Conservation (phyloP, 371 early-diverging fungal genomes). For the Smittium culicis region DNA sequence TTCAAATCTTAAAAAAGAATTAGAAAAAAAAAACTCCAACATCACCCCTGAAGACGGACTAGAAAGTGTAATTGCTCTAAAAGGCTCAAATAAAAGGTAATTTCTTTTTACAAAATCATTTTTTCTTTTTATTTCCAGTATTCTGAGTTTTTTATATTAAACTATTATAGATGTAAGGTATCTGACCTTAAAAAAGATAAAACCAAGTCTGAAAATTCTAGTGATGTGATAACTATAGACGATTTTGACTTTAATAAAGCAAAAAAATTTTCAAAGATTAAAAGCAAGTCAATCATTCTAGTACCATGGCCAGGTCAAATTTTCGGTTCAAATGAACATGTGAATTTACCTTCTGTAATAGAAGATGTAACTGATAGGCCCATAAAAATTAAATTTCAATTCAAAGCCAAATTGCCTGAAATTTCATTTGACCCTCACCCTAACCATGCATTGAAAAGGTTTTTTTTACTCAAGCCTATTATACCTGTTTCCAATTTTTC, state of each 20-base stretch:
- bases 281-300: not conserved
- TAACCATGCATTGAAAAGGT: too few relatives aligned
- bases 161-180: not conserved
- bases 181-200: not conserved
- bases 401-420: too few relatives aligned
- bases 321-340: slow-evolving; percentile 6
- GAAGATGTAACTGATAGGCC: too few relatives aligned
- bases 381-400: too few relatives aligned
- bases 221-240: not conserved
- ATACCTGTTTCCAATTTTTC: too few relatives aligned
- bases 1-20: not conserved
- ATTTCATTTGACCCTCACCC: too few relatives aligned
- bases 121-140: not conserved
- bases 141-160: not conserved
- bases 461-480: too few relatives aligned
- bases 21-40: not conserved
- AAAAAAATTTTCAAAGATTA: not conserved
- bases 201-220: not conserved
- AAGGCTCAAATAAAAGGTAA: not conserved
- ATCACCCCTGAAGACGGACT: not conserved
- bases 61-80: too few relatives aligned
- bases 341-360: not conserved
- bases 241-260: not conserved
- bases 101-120: not conserved
- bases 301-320: slow-evolving; percentile 11